phyloP scores from a whole-genome alignment of 352 stramenopile genomes.

The Pythium pyrilobum region DNA sequence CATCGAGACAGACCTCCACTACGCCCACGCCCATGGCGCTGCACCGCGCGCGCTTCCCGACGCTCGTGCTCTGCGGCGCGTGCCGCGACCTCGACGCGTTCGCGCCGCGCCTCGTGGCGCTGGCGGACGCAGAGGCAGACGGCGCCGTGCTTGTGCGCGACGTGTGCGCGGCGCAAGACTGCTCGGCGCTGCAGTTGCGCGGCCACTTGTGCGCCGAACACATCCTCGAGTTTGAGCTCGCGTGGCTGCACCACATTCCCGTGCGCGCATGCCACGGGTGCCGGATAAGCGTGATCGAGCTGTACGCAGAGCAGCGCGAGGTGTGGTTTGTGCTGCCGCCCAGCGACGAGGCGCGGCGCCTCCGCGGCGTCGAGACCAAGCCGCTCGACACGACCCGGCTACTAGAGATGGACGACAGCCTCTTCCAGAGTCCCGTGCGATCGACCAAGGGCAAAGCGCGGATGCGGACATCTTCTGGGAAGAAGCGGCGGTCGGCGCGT shows the following conservation, averaged over 20 bases:
- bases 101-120: constrained; percentile 22
- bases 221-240: constrained; percentile 38
- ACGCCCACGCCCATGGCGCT: constrained; percentile 26
- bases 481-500: constrained; percentile 13
- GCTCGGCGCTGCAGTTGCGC: constrained; percentile 46
- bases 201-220: constrained; percentile 48
- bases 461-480: not conserved
- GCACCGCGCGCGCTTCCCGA: constrained; percentile 36
- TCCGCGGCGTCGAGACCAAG: constrained; percentile 27
- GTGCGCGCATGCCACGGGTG: constrained; percentile 54
- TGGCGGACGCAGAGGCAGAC: constrained; percentile 16
- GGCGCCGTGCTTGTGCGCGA: constrained; percentile 46
- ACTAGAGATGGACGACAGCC: not conserved
- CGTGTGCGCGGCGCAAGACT: constrained; percentile 46
- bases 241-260: constrained; percentile 37
- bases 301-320: constrained; percentile 37
- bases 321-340: constrained; percentile 55
- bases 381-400: constrained; percentile 4
- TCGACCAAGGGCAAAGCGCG: constrained; percentile 7
- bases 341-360: constrained; percentile 13
- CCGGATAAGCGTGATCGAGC: constrained; percentile 32
- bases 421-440: constrained; percentile 6
- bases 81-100: constrained; percentile 35
- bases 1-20: not conserved
- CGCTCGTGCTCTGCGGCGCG: constrained; percentile 53